phyloP scores from a whole-genome alignment of 768 basidiomycete genomes.

The Mycena kentingensis region DNA sequence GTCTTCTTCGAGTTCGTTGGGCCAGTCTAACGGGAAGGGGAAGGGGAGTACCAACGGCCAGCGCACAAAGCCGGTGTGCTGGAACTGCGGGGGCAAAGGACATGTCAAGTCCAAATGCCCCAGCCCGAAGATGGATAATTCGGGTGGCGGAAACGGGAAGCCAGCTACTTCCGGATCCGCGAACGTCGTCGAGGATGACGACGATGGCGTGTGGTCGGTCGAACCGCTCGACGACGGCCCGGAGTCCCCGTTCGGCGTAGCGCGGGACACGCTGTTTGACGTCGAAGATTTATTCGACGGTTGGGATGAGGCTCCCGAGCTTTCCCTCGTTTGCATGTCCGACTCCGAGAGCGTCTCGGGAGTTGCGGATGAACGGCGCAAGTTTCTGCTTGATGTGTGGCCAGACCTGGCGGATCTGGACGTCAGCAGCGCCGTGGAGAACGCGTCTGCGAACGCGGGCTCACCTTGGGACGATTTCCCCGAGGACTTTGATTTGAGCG shows the following conservation, averaged over 20 bases:
- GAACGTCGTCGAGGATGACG: slow-evolving; percentile 16
- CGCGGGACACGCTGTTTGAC: slow-evolving; percentile 1
- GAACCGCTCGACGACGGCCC: neutral
- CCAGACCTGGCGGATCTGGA: neutral
- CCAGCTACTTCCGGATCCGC: slow-evolving; percentile 8
- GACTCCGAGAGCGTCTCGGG: slow-evolving; percentile 2
- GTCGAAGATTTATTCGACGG: neutral
- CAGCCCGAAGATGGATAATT: slow-evolving; percentile 10
- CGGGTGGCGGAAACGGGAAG: slow-evolving; percentile 14
- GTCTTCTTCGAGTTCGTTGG: neutral
- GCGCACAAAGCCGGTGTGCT: slow-evolving; percentile 24
- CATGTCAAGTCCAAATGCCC: slow-evolving; percentile 30
- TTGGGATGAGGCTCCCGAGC: neutral
- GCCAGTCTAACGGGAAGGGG: neutral
- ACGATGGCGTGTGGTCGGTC: slow-evolving; percentile 17
- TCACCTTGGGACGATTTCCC: neutral
- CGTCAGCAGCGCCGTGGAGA: neutral
- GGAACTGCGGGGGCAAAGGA: slow-evolving; percentile 31
- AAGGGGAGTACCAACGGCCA: neutral
- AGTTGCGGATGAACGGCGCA: neutral
- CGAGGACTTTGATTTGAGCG: neutral
- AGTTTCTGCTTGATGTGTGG: neutral
- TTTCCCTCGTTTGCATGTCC: neutral
- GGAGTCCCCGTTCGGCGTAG: neutral
- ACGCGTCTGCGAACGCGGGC: neutral